Conservation (phyloP, 1,284 basidiomycete species). For the Cutaneotrichosporon sp. region DNA sequence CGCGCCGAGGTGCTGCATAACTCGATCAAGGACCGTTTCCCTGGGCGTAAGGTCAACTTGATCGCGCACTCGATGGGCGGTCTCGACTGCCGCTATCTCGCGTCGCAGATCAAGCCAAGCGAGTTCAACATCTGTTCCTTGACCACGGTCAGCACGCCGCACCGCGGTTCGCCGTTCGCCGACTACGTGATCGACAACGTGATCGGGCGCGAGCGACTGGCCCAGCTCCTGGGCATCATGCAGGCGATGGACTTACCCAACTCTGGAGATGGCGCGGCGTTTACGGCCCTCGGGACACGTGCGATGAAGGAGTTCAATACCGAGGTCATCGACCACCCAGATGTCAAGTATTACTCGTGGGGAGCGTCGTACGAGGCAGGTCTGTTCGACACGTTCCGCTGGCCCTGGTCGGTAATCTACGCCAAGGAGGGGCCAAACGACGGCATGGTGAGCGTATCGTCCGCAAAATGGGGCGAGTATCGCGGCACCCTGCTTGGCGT, state of each 20-base stretch:
- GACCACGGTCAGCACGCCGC: conserved; percentile 89
- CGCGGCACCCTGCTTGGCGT: conserved; percentile 78
- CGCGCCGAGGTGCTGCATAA: conserved; percentile 82
- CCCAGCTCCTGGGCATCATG: conserved; percentile 57
- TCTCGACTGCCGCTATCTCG: conserved; percentile 83
- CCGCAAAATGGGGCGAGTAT: conserved; percentile 78
- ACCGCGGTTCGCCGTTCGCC: conserved; percentile 88
- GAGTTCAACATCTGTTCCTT: conserved; percentile 68
- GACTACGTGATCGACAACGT: conserved; percentile 84
- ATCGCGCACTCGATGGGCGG: conserved; percentile 97
- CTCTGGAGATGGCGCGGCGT: conserved; percentile 86
- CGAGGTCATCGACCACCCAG: conserved; percentile 70
- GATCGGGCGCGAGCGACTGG: conserved; percentile 59
- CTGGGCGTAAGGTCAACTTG: conserved; percentile 78
- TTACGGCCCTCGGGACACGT: conserved; percentile 78
- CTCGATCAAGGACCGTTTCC: conserved; percentile 72
- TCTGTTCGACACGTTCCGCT: conserved; percentile 80
- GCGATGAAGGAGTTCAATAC: conserved; percentile 87
- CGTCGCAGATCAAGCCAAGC: conserved; percentile 53
- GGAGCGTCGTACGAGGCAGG: conserved; percentile 85
- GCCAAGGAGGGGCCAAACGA: conserved; percentile 93
- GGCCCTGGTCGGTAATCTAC: conserved; percentile 77
- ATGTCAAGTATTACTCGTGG: conserved; percentile 87
- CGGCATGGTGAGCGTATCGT: conserved; percentile 84
- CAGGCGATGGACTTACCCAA: conserved; percentile 69